These are phyloP conservation scores for Wallacemonas sp. DNA, from an alignment of 208 protist species.

Conservation along the genomic window DNA sequence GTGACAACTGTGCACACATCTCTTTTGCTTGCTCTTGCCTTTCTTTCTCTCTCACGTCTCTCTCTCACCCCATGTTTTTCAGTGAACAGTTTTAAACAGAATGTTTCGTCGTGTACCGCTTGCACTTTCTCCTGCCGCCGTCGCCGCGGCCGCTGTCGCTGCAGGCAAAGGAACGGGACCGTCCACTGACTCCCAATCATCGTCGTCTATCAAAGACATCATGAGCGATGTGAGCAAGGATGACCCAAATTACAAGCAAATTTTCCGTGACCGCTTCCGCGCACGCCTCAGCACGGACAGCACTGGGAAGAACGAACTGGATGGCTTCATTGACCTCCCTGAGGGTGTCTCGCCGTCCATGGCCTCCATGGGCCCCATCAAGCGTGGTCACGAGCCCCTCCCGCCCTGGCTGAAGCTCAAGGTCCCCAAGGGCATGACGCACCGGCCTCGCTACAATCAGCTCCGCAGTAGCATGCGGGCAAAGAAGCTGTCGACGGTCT, in stretches of 20 bases:
- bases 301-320: conserved; percentile 71
- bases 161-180: no score
- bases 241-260: conserved; percentile 59
- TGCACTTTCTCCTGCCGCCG: no score
- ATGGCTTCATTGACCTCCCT: conserved; percentile 79
- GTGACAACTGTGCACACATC: no score
- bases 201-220: conserved; percentile 12
- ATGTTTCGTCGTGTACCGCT: no score
- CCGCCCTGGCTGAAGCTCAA: conserved; percentile 93
- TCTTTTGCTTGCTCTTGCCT: no score
- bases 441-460: conserved; percentile 79
- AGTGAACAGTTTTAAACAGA: no score
- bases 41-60: background rate
- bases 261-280: conserved; percentile 81
- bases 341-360: conserved; percentile 56
- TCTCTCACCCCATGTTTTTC: background rate
- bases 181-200: background rate
- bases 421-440: conserved; percentile 77
- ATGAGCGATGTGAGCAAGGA: conserved; percentile 42
- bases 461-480: conserved; percentile 80
- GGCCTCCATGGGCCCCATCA: conserved; percentile 76
- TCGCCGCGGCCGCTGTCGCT: conserved; percentile 6
- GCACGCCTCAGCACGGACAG: conserved; percentile 58
- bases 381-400: conserved; percentile 81
- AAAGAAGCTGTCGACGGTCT: conserved; percentile 90